Evolutionary conservation across 2,329 filamentous ascomycete species (phyloP), one percentile per base, ranked within the genome.

Genomic region (Arthrobotrys pseudoclavata): DNA sequence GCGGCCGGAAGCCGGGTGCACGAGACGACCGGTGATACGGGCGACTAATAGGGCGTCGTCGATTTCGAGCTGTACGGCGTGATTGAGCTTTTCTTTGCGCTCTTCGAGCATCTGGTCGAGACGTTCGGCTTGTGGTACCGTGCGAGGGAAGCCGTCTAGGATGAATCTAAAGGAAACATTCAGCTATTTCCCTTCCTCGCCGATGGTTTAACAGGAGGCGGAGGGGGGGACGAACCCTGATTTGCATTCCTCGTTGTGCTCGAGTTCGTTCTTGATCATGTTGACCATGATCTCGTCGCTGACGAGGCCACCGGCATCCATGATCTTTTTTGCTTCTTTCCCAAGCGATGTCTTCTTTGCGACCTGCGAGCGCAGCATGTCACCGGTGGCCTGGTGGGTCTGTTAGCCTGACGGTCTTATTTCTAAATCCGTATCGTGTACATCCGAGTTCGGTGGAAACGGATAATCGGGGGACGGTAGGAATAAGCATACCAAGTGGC

Each of bases 271-370:
- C 90, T 96, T 95, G 87, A 99, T 99, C 96, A 99, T 99, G 86
- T 95, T 94, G 85, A 99, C 92, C 89, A 99, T 95, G 84, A 99
- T 99, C 84, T 98, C 95, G 85, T 99, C 96, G 85, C 94, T 97
- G 84, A 99, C 96, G 76, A 99, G 90, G 81, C 95, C 95, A 82
- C 96, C 96, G 84, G 95, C 92, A 84, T 99, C 96, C 96, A 99
- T 99, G 85, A 99, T 99, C 90, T 98, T 98, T 91, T 99, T 99
- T 81, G 96, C 96, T 87, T 97, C 94, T 84, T 92, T 90, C 82
- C 96, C 96, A 80, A 99, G 90, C 76, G 92, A 86, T 72, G 96
- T 99, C 90, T 98, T 97, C 87, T 97, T 96, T 80, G 95, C 92
- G 83, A 99, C 96, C 86, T 99, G 96, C 81, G 94, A 97, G 83